These are phyloP conservation scores for Ottelia alismoides DNA, from an alignment of 106 monocot species.

Conservation along the genomic window DNA sequence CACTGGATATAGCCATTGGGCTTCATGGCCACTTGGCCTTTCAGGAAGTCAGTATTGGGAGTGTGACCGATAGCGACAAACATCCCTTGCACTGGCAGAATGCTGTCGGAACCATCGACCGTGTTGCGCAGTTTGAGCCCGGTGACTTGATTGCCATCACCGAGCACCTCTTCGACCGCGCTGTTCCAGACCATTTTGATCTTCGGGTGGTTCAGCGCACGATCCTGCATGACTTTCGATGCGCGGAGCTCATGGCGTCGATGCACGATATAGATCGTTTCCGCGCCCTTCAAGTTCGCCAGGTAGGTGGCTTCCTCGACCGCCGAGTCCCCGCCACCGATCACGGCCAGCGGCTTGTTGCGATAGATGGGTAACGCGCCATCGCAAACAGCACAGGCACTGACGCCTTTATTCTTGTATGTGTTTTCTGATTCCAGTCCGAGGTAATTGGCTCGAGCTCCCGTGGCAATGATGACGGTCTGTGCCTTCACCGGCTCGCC, in stretches of 20 bases:
- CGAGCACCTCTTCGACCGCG: constrained; percentile 52
- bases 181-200: constrained; percentile 58
- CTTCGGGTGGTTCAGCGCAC: constrained; percentile 43
- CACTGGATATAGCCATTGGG: constrained; percentile 55
- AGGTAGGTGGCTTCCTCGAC: constrained; percentile 75
- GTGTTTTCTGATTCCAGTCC: constrained; percentile 26
- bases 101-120: constrained; percentile 29
- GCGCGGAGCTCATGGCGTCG: constrained; percentile 54
- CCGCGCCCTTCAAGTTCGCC: constrained; percentile 67
- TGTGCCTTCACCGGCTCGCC: constrained; percentile 39
- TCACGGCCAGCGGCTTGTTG: constrained; percentile 38
- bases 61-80: constrained; percentile 82
- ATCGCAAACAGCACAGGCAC: constrained; percentile 74
- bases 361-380: constrained; percentile 71
- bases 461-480: constrained; percentile 53
- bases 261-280: constrained; percentile 53
- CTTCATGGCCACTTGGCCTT: constrained; percentile 57
- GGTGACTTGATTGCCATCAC: constrained; percentile 21
- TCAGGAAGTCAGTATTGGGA: constrained; percentile 61
- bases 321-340: constrained; percentile 64
- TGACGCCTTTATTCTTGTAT: constrained; percentile 64
- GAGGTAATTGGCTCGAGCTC: constrained; percentile 57
- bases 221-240: constrained; percentile 64
- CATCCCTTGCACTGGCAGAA: constrained; percentile 43
- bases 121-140: constrained; percentile 64